Percentiles rank a stretch among this genome's conserved stretches.
These are phyloP conservation scores for Nicotiana tomentosiformis DNA, from an alignment of 257 asterid species.

Conservation along the genomic window DNA sequence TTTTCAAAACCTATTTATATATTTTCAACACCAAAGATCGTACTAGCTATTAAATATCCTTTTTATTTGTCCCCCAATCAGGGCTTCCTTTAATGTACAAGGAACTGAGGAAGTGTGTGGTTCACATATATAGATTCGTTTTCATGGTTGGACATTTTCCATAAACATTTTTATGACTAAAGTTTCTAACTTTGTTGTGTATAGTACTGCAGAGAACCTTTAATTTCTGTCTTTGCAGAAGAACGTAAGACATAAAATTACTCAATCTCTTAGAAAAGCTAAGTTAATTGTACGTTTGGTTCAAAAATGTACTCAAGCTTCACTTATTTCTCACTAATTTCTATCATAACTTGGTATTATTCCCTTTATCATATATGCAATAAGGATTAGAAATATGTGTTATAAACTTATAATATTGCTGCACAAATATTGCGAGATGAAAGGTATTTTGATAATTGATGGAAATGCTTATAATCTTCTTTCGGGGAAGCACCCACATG, in stretches of 20 bases:
- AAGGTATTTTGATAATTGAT: too few species aligned
- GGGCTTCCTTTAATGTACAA: neutral
- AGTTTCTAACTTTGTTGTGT: slow-evolving; percentile 1
- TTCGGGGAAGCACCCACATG: too few species aligned
- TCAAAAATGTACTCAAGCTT: neutral
- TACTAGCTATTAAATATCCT: too few species aligned
- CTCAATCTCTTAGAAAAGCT: neutral
- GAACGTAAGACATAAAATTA: neutral
- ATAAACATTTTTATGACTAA: neutral
- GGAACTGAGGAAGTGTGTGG: neutral
- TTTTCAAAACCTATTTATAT: too few species aligned
- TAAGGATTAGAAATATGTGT: too few species aligned
- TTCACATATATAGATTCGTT: neutral
- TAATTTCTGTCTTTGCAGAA: neutral
- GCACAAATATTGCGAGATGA: too few species aligned
- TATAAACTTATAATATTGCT: too few species aligned
- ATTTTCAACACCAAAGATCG: neutral
- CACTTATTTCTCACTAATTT: neutral
- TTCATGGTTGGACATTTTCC: slow-evolving; percentile 2
- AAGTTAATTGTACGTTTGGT: neutral
- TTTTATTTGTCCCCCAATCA: neutral
- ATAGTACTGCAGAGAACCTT: neutral
- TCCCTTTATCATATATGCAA: too few species aligned
- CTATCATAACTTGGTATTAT: neutral
- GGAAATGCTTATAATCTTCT: too few species aligned